Evolutionary conservation across 805 yeast genomes (phyloP), one percentile per base, ranked within the genome.

Genomic region (Gaillardinia entomophila): DNA sequence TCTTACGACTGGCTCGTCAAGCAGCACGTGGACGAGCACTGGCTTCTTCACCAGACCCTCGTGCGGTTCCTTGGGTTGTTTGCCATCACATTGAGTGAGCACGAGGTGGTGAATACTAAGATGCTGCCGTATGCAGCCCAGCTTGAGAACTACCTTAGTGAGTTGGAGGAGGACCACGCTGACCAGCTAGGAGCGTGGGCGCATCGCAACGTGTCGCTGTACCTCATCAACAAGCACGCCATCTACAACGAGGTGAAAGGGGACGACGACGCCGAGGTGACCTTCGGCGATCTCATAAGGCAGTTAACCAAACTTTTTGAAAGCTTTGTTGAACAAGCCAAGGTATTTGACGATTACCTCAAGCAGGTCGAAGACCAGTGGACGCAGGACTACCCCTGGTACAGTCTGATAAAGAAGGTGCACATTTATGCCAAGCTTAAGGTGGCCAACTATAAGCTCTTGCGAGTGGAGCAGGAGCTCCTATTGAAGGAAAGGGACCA

Each of bases 361-460:
- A 46, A 48, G 3, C 51, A 62, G 2, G 62, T 85, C 17, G 77
- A 75, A 40, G 55, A 59, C 2, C 66, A 71, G 22, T 73, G 79
- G 34, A 55, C 67, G 1, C 60, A 68, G 27, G 97, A 86, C 45
- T 82, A 73, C 45, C 88, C 96, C 1, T 82, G 95, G 88, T 86
- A 80, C 61, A 65, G 71, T 40, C 59, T 71, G 32, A 70, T 66
- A 42, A 71, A 66, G 41, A 86, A 86, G 53, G 48, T 84, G 24
- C 68, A 61, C 31, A 63, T 78, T 4, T 79, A 77, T 31, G 70
- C 81, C 12, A 70, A 71, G 34, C 62, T 81, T 35, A 73, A 79
- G 35, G 51, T 73, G 18, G 57, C 74, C 4, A 79, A 80, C 42
- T 59, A 62, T 33, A 75, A 72, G 44, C 48, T 78, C 18, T 62